Percentiles rank a stretch among this genome's conserved stretches.
Evolutionary conservation across 2,329 filamentous ascomycete species (phyloP).

Genomic region (Calonectria montana): DNA sequence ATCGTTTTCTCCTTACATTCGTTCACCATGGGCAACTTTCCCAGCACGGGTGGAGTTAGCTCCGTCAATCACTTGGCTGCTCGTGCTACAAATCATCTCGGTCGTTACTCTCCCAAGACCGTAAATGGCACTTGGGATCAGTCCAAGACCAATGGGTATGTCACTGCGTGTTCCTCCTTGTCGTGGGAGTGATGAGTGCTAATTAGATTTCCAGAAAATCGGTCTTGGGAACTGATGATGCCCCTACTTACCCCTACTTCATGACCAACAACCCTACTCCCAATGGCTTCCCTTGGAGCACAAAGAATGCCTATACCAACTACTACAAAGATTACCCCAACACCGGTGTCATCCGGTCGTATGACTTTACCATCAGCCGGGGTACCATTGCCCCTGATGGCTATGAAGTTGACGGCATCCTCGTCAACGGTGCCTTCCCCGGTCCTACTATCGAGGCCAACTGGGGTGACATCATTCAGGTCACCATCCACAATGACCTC

Average conservation of each 20-base stretch:
- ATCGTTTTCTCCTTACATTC: constrained; percentile 2
- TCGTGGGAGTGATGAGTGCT: constrained; percentile 7
- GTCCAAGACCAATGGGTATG: constrained; percentile 39
- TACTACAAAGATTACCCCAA: constrained; percentile 61
- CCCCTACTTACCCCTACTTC: constrained; percentile 54
- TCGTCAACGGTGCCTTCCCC: constrained; percentile 74
- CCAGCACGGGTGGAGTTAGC: constrained; percentile 23
- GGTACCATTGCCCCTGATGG: constrained; percentile 67
- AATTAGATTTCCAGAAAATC: constrained; percentile 47
- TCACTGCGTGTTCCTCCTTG: not conserved
- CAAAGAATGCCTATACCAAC: constrained; percentile 57
- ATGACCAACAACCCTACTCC: constrained; percentile 61
- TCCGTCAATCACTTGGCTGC: constrained; percentile 25
- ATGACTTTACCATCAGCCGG: constrained; percentile 65
- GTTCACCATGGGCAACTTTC: constrained; percentile 36
- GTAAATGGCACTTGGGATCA: constrained; percentile 34
- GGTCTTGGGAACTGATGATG: constrained; percentile 52
- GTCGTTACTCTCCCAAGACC: constrained; percentile 8
- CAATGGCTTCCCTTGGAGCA: constrained; percentile 65
- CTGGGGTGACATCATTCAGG: constrained; percentile 71
- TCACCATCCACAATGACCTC: constrained; percentile 78
- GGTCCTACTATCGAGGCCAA: constrained; percentile 74
- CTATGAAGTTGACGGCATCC: constrained; percentile 62
- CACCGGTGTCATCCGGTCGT: constrained; percentile 66
- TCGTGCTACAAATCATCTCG: constrained; percentile 1